These are phyloP conservation scores for Candida pseudofarinosa DNA, from an alignment of 805 yeast species.

Conservation along the genomic window DNA sequence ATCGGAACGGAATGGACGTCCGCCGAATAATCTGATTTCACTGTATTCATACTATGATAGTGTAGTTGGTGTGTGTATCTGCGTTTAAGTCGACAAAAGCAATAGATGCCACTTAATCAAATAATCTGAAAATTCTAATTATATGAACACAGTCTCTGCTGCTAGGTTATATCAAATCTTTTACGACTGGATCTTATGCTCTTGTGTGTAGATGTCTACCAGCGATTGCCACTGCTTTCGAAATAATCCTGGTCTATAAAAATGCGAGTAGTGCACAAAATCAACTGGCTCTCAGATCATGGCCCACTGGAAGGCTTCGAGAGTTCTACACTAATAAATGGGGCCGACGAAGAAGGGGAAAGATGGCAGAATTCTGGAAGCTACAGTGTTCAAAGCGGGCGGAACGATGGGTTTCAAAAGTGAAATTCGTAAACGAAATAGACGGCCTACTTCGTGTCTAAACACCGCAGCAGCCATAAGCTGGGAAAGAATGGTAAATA, in stretches of 20 bases:
- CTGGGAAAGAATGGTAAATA: too few species aligned
- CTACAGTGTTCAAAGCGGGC: too few species aligned
- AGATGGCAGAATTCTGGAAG: too few species aligned
- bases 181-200: background rate
- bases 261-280: background rate
- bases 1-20: conserved; percentile 59
- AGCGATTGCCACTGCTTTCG: background rate
- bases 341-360: too few species aligned
- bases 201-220: background rate
- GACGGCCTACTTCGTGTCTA: too few species aligned
- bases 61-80: background rate
- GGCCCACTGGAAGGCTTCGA: too few species aligned
- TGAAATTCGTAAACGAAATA: too few species aligned
- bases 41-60: conserved; percentile 25
- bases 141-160: background rate
- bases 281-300: background rate
- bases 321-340: too few species aligned
- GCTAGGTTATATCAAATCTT: background rate
- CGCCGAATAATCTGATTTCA: conserved; percentile 64
- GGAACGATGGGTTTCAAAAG: too few species aligned
- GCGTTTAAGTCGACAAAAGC: background rate
- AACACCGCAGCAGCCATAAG: too few species aligned
- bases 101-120: background rate
- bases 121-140: background rate
- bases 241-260: background rate